phyloP scores from a whole-genome alignment of 768 basidiomycete genomes.

The Termitomyces sp. region DNA sequence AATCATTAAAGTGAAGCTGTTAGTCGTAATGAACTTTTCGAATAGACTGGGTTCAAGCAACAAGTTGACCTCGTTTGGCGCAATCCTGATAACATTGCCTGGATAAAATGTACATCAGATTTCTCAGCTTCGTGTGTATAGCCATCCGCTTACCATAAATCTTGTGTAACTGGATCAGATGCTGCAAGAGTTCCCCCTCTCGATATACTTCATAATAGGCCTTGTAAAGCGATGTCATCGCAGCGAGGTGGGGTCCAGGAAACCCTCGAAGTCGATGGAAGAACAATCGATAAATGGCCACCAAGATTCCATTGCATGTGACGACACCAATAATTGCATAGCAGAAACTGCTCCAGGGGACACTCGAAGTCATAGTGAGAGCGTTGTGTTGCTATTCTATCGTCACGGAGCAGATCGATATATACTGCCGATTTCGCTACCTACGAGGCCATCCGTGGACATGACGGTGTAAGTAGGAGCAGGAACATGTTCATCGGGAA shows the following conservation, averaged over 20 bases:
- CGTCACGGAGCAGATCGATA: constrained; percentile 4
- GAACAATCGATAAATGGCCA: constrained; percentile 21
- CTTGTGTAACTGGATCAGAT: constrained; percentile 27
- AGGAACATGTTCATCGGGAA: constrained; percentile 7
- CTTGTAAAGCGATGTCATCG: constrained; percentile 27
- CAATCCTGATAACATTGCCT: constrained; percentile 38
- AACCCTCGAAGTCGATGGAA: constrained; percentile 30
- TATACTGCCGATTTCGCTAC: constrained; percentile 1
- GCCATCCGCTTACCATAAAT: constrained; percentile 24
- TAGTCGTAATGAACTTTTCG: neutral
- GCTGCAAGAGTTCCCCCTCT: constrained; percentile 28
- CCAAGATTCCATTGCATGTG: constrained; percentile 9
- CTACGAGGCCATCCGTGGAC: constrained; percentile 10
- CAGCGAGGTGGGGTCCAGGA: constrained; percentile 34
- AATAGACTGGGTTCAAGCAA: neutral
- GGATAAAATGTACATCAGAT: neutral
- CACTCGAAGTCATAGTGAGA: neutral
- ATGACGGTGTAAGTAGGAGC: neutral
- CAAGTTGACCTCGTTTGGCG: constrained; percentile 32
- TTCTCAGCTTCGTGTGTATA: neutral
- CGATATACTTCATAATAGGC: constrained; percentile 31
- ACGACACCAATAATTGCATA: neutral
- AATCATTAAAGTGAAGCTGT: constrained; percentile 37
- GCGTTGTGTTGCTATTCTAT: neutral
- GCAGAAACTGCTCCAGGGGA: neutral